phyloP scores from a whole-genome alignment of 2,329 filamentous ascomycete species.

The Stemphylium lycopersici region DNA sequence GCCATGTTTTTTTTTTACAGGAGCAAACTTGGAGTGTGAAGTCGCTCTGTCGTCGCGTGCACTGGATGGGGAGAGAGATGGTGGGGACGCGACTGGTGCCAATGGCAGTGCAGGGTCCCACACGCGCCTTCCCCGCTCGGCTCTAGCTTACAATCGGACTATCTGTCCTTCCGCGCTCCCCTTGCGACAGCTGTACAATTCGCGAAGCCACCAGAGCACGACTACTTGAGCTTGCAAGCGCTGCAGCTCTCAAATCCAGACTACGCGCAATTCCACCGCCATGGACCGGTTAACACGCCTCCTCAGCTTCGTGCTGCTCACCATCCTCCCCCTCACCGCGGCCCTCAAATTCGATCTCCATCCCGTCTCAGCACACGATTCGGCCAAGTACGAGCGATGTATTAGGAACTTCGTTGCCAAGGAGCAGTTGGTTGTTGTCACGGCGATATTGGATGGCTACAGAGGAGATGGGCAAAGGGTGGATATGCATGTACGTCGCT shows the following conservation, averaged over 20 bases:
- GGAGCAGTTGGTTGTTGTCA: constrained; percentile 95
- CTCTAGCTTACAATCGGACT: constrained; percentile 31
- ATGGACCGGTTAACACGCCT: constrained; percentile 47
- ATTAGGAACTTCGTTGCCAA: constrained; percentile 93
- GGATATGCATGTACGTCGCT: constrained; percentile 84
- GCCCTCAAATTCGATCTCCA: constrained; percentile 94
- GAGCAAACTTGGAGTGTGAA: too few relatives aligned
- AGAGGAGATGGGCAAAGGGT: constrained; percentile 91
- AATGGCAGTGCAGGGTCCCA: constrained; percentile 13
- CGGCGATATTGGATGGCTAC: constrained; percentile 81
- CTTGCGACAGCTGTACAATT: constrained; percentile 30
- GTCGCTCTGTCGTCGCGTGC: not conserved
- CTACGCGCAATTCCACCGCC: constrained; percentile 19
- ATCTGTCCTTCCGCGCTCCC: constrained; percentile 42
- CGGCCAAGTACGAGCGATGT: constrained; percentile 76
- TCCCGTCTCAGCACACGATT: constrained; percentile 69
- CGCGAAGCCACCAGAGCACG: constrained; percentile 26
- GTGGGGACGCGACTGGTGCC: not conserved
- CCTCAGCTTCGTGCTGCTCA: constrained; percentile 41
- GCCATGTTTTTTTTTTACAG: not conserved
- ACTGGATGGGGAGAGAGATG: not conserved
- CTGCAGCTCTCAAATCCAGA: constrained; percentile 21
- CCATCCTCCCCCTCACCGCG: constrained; percentile 54
- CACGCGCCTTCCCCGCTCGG: constrained; percentile 13
- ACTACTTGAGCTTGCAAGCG: constrained; percentile 17